A percentile compares a stretch with the other conserved stretches of the same genome.
Conservation (phyloP, 1,139 yeast genomes). For the Hemisphaericaspora xylanilytica region DNA sequence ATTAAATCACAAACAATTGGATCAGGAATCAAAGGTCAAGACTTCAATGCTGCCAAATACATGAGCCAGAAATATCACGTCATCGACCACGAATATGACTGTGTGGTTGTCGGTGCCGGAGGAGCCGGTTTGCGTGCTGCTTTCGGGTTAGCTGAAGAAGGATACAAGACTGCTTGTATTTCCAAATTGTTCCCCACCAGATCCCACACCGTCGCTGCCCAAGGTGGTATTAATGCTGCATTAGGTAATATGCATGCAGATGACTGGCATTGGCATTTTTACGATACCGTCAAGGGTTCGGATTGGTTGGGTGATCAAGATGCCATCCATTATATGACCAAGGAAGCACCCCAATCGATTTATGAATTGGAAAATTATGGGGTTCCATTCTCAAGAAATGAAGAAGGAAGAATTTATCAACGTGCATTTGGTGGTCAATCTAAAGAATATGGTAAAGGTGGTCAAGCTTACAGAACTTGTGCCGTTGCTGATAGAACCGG, state of each 20-base stretch:
- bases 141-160: constrained; percentile 95
- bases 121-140: constrained; percentile 99
- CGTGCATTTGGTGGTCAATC: constrained; percentile 99
- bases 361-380: constrained; percentile 98
- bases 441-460: constrained; percentile 94
- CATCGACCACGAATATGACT: constrained; percentile 96
- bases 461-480: constrained; percentile 98
- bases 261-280: constrained; percentile 99
- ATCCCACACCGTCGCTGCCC: constrained; percentile 99
- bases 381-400: constrained; percentile 96
- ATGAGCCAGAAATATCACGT: constrained; percentile 82
- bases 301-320: constrained; percentile 99
- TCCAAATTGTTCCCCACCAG: constrained; percentile 97
- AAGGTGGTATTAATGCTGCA: constrained; percentile 99
- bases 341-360: constrained; percentile 95
- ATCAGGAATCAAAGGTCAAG: constrained; percentile 48
- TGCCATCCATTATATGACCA: constrained; percentile 98
- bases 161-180: constrained; percentile 96
- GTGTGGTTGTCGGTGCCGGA: constrained; percentile 98
- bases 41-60: constrained; percentile 48
- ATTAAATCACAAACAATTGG: constrained; percentile 40
- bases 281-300: constrained; percentile 99
- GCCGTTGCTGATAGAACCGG: constrained; percentile 99
- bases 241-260: constrained; percentile 96
- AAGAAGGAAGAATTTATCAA: constrained; percentile 95